These are phyloP conservation scores for Fusarium sp. DNA, from an alignment of 2,329 filamentous ascomycete species.

Conservation along the genomic window DNA sequence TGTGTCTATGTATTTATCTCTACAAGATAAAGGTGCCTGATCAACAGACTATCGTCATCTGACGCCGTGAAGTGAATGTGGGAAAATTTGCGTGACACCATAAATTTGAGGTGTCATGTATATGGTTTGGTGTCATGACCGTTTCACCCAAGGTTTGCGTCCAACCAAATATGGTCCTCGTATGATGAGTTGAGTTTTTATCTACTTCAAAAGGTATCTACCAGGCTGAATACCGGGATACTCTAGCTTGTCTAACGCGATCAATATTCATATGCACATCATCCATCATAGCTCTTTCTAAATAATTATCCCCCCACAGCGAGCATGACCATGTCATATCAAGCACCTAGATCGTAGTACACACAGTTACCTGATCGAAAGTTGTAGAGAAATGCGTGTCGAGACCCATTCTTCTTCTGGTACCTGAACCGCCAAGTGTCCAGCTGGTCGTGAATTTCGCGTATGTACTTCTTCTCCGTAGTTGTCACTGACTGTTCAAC, in stretches of 20 bases:
- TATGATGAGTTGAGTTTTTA: slow-evolving; percentile 8
- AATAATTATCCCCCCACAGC: neutral
- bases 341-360: slow-evolving; percentile 81
- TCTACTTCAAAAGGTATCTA: slow-evolving; percentile 17
- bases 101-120: neutral
- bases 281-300: neutral
- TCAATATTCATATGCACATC: slow-evolving; percentile 3
- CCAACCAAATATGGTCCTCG: neutral
- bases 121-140: slow-evolving; percentile 7
- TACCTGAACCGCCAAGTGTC: slow-evolving; percentile 71
- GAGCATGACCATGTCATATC: slow-evolving; percentile 7
- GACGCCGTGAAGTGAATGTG: neutral
- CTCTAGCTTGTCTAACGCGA: slow-evolving; percentile 8
- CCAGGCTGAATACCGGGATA: neutral
- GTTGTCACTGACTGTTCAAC: slow-evolving; percentile 83
- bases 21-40: neutral
- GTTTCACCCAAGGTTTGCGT: slow-evolving; percentile 9
- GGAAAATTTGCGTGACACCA: neutral
- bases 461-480: slow-evolving; percentile 83
- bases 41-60: neutral
- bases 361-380: slow-evolving; percentile 87
- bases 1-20: neutral
- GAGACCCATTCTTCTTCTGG: slow-evolving; percentile 65
- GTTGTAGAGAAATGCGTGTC: slow-evolving; percentile 91
- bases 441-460: slow-evolving; percentile 84